These are phyloP conservation scores for Blastomyces gilchristii DNA, from an alignment of 2,329 filamentous ascomycete species.

Conservation along the genomic window DNA sequence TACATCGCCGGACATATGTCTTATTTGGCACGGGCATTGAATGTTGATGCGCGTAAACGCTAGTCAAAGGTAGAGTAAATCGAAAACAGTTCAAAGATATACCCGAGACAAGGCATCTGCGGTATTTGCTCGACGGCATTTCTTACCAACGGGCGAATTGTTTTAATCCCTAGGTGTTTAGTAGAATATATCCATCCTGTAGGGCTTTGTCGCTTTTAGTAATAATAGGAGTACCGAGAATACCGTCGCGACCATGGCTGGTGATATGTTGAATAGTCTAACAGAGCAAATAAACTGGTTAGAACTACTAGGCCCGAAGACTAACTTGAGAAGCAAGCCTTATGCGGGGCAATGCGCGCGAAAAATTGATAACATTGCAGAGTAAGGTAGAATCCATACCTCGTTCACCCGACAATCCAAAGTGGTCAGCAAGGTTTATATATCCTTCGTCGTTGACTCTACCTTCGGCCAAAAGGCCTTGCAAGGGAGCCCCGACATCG, in stretches of 20 bases:
- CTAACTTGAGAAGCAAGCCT: background rate
- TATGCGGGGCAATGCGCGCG: background rate
- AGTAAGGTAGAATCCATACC: conserved; percentile 23
- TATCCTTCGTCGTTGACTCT: conserved; percentile 32
- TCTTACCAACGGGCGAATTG: background rate
- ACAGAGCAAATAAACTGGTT: background rate
- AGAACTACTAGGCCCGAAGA: conserved; percentile 1
- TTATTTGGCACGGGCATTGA: background rate
- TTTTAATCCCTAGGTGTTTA: background rate
- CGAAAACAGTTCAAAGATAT: background rate
- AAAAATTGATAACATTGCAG: background rate
- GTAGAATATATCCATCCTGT: background rate
- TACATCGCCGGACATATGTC: background rate
- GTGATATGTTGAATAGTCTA: conserved; percentile 36
- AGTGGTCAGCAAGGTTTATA: conserved; percentile 35
- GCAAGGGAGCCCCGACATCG: conserved; percentile 23
- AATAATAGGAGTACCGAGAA: conserved; percentile 17
- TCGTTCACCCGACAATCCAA: conserved; percentile 32
- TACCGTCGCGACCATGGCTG: conserved; percentile 26
- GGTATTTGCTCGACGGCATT: background rate
- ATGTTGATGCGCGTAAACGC: background rate
- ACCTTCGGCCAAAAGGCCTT: conserved; percentile 22
- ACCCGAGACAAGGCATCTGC: background rate
- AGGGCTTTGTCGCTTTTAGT: background rate
- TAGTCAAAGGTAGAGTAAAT: background rate